These are phyloP conservation scores for Stenogyne calaminthoides DNA, from an alignment of 305 asterid species.

Conservation along the genomic window DNA sequence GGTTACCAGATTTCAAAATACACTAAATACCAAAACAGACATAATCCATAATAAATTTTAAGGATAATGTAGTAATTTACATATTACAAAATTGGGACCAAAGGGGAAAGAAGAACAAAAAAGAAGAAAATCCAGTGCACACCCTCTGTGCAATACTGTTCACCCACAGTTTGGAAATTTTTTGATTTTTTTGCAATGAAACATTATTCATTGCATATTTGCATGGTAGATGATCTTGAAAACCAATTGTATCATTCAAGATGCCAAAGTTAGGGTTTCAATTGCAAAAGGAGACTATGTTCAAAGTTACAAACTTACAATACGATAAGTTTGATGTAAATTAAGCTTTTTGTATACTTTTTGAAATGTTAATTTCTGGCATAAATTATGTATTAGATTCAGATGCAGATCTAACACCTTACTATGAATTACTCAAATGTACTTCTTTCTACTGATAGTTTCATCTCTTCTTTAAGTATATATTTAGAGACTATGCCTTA, in stretches of 20 bases:
- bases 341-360: not conserved
- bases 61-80: not conserved
- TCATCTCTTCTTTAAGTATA: slow-evolving; percentile 4
- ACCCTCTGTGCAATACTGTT: no score
- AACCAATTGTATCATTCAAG: not conserved
- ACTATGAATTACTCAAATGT: not conserved
- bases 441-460: not conserved
- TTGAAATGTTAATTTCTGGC: not conserved
- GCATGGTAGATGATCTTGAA: not conserved
- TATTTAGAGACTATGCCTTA: slow-evolving; percentile 8
- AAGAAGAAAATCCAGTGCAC: no score
- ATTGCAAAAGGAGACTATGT: not conserved
- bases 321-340: not conserved
- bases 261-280: not conserved
- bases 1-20: not conserved
- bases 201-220: not conserved
- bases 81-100: no score
- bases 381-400: not conserved
- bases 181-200: not conserved
- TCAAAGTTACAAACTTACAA: not conserved
- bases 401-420: not conserved
- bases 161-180: not conserved
- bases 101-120: no score
- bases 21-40: not conserved
- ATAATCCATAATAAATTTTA: not conserved